Base-by-base conservation (phyloP, 1,139 yeast species). In the Sugiyamaella castrensis region DNA sequence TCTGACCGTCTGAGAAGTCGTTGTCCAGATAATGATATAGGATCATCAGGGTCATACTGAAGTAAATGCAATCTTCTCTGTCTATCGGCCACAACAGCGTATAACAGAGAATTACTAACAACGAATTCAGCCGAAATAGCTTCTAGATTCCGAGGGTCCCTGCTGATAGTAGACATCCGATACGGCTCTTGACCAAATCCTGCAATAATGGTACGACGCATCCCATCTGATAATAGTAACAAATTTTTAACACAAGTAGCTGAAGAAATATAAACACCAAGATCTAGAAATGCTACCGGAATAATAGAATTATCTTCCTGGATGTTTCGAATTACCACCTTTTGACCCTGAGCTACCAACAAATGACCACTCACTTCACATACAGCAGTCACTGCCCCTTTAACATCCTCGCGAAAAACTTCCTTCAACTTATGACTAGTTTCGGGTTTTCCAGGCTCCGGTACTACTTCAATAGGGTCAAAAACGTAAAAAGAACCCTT, bases 111-210 rank as follows among this genome's bases (percentile, higher is more conserved):
- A 53, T 83, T 85, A 53, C 80, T 79, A 13, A 83, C 79, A 31
- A 88, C 70, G 63, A 87, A 87, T 55, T 89, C 98, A 2, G 85
- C 77, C 13, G 75, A 60, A 29, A 72, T 62, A 1, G 86, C 85
- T 59, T 82, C 85, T 37, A 85, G 70, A 13, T 75, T 68, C 30
- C 80, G 76, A 35, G 80, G 73, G 64, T 91, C 96, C 60, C 85
- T 86, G 8, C 96, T 92, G 47, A 94, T 69, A 56, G 79, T 68
- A 26, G 87, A 74, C 84, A 92, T 82, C 56, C 97, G 73, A 66
- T 87, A 91, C 1, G 98, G 99, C 60, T 92, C 97, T 2, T 95
- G 62, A 63, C 91, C 96, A 68, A 89, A 91, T 1, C 97, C 98
- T 26, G 83, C 84, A 50, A 94, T 74, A 75, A 92, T 82, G 7